Conservation (phyloP, 2,329 filamentous ascomycete genomes). For the Achaetomium macrosporum region DNA sequence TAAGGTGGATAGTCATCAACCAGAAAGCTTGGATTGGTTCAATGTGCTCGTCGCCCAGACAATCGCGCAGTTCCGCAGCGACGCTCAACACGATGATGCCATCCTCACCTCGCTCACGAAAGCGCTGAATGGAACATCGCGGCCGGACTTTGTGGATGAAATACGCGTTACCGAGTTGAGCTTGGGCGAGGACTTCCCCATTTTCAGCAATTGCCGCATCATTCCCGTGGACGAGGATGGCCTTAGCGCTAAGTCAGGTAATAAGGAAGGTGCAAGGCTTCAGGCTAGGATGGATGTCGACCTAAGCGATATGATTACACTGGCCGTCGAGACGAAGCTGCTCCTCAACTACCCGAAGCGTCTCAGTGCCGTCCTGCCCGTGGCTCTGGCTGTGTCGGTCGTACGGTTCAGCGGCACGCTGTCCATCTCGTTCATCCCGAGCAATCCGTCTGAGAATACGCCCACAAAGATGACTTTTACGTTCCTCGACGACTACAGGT, state of each 20-base stretch:
- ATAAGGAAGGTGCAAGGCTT: constrained; percentile 63
- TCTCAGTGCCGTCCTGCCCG: constrained; percentile 79
- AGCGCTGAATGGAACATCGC: constrained; percentile 76
- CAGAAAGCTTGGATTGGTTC: constrained; percentile 97
- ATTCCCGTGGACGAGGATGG: constrained; percentile 85
- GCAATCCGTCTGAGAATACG: constrained; percentile 59
- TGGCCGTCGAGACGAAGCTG: constrained; percentile 90
- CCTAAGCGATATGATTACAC: constrained; percentile 88
- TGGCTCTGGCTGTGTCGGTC: constrained; percentile 85
- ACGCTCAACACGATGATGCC: constrained; percentile 85
- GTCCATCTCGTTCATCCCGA: constrained; percentile 86
- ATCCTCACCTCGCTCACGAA: constrained; percentile 81
- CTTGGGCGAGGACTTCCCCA: constrained; percentile 93
- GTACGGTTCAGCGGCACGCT: constrained; percentile 92
- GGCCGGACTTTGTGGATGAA: constrained; percentile 87
- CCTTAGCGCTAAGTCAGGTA: constrained; percentile 46
- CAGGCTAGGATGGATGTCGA: constrained; percentile 98
- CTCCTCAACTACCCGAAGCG: constrained; percentile 92
- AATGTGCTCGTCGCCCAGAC: constrained; percentile 96
- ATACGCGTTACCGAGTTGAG: constrained; percentile 92
- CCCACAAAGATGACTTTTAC: constrained; percentile 92
- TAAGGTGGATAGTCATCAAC: constrained; percentile 90
- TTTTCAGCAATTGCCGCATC: constrained; percentile 95
- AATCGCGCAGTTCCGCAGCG: constrained; percentile 88
- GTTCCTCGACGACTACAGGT: constrained; percentile 81